Percentiles rank a stretch among this genome's conserved stretches.
These are phyloP conservation scores for Gypsophila paniculata DNA, from an alignment of 179 eudicot species.

Conservation along the genomic window DNA sequence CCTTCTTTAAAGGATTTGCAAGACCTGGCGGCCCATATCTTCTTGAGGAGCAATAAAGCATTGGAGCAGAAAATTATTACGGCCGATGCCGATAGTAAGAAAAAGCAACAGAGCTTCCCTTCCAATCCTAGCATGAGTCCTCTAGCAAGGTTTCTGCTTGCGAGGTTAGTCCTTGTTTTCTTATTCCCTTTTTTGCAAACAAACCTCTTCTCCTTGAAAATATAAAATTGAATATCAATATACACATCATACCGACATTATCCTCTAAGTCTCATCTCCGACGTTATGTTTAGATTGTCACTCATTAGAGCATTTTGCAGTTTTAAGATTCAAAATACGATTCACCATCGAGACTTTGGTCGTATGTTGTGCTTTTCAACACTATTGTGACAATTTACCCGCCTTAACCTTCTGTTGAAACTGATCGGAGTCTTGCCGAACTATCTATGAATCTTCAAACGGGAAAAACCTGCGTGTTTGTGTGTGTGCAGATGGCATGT, in stretches of 20 bases:
- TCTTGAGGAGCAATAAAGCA: conserved; percentile 42
- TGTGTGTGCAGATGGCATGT: conserved; percentile 75
- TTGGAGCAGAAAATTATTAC: conserved; percentile 38
- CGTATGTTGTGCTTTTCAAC: background rate
- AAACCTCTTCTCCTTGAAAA: background rate
- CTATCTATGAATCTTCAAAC: background rate
- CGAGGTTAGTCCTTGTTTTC: conserved; percentile 47
- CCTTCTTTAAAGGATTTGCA: conserved; percentile 68
- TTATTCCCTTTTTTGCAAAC: background rate
- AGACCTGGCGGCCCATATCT: conserved; percentile 62
- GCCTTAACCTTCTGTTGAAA: background rate
- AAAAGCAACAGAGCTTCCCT: conserved; percentile 47
- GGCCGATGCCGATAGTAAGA: conserved; percentile 58
- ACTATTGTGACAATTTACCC: background rate
- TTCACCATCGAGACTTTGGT: background rate
- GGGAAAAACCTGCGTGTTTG: background rate
- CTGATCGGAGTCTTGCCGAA: background rate
- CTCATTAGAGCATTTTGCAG: too few species aligned
- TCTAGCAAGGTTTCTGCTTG: conserved; percentile 76
- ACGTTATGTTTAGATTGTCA: background rate
- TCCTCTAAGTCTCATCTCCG: background rate
- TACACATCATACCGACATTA: background rate
- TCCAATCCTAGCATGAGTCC: conserved; percentile 75
- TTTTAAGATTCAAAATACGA: background rate
- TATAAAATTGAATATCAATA: background rate